phyloP scores from a whole-genome alignment of 257 asterid genomes.

The Ajuga chamaepitys region DNA sequence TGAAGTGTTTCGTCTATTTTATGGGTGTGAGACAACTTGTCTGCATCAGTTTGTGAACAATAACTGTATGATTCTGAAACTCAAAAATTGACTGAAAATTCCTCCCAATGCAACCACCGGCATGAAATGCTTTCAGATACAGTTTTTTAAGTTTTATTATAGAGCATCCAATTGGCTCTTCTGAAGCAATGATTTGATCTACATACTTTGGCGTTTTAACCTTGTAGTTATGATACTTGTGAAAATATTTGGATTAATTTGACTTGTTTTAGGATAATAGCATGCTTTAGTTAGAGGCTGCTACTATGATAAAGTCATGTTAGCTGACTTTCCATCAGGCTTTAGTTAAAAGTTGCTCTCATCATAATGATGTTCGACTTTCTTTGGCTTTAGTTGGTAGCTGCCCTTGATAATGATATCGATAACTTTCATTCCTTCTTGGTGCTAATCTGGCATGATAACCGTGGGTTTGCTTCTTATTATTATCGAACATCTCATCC shows the following conservation, averaged over 20 bases:
- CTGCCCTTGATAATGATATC: neutral
- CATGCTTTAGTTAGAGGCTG: slow-evolving; percentile 12
- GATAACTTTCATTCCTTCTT: neutral
- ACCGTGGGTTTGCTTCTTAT: neutral
- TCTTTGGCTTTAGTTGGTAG: neutral
- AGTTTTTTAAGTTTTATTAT: neutral
- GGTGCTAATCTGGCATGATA: slow-evolving; percentile 1
- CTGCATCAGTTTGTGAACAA: neutral
- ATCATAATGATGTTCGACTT: no score
- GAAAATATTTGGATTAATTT: neutral
- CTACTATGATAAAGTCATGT: neutral
- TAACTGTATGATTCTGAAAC: slow-evolving; percentile 1
- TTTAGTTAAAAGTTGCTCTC: neutral
- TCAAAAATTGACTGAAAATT: neutral
- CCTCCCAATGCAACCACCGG: neutral
- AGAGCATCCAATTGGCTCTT: neutral
- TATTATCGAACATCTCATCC: neutral
- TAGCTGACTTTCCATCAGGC: neutral
- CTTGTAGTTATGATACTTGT: no score
- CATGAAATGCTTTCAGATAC: neutral
- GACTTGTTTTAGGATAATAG: neutral
- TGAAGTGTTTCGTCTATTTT: neutral
- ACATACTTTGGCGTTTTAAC: neutral
- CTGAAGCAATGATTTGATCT: slow-evolving; percentile 2
- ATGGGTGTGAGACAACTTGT: neutral